phyloP scores from a whole-genome alignment of 1,284 basidiomycete species.

The Xerocomus amazonicus region DNA sequence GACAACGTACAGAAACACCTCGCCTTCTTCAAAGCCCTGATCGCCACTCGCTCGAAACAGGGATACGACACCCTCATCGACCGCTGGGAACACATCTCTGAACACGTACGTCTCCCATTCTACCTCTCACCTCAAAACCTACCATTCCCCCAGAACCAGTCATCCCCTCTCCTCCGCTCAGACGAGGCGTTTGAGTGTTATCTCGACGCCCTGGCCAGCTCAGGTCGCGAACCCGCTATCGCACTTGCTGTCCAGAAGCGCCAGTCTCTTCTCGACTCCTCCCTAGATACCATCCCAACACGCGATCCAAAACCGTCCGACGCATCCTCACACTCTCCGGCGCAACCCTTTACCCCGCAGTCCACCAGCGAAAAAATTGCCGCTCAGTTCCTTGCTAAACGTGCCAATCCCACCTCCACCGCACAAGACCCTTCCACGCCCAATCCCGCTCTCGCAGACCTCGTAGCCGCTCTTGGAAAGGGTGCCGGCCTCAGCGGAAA shows the following conservation, averaged over 20 bases:
- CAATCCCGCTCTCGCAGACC: slow-evolving; percentile 40
- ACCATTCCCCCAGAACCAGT: slow-evolving; percentile 47
- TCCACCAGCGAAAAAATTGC: slow-evolving; percentile 53
- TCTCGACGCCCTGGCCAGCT: slow-evolving; percentile 60
- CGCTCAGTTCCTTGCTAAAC: slow-evolving; percentile 49
- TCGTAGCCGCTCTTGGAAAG: slow-evolving; percentile 39
- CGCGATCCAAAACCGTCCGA: not conserved
- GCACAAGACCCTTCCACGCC: slow-evolving; percentile 20
- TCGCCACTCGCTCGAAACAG: slow-evolving; percentile 58
- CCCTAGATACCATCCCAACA: slow-evolving; percentile 16
- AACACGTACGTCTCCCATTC: slow-evolving; percentile 58
- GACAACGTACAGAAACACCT: slow-evolving; percentile 66
- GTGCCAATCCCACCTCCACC: slow-evolving; percentile 18
- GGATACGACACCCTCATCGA: slow-evolving; percentile 69
- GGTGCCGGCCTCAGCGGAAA: slow-evolving; percentile 45
- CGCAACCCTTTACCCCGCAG: slow-evolving; percentile 20
- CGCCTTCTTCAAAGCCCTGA: slow-evolving; percentile 62
- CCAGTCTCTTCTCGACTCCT: slow-evolving; percentile 53
- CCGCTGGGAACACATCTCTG: slow-evolving; percentile 76
- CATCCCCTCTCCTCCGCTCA: slow-evolving; percentile 63
- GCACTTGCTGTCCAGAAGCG: slow-evolving; percentile 61
- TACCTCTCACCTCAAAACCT: not conserved
- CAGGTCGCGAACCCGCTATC: slow-evolving; percentile 55
- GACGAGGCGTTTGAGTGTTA: slow-evolving; percentile 71
- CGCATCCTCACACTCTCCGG: slow-evolving; percentile 21